These are phyloP conservation scores for Botrytis deweyae DNA, from an alignment of 2,329 filamentous ascomycete species.

Conservation along the genomic window DNA sequence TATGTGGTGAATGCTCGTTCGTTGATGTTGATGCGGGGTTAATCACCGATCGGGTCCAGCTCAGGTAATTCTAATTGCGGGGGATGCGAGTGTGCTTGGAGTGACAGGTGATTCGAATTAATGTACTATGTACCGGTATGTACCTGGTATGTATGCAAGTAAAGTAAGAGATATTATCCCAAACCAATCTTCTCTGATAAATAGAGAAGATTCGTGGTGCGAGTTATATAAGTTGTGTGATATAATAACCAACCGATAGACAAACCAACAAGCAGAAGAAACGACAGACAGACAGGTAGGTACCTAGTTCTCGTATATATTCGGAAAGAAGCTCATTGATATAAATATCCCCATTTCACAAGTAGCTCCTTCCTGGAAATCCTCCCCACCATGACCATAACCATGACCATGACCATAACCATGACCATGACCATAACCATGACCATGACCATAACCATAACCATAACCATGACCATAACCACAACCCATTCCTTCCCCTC, in stretches of 20 bases:
- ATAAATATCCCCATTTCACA: neutral
- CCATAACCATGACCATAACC: neutral
- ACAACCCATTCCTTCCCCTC: neutral
- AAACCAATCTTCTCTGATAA: neutral
- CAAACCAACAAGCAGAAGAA: neutral
- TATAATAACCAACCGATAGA: neutral
- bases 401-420: too few relatives aligned
- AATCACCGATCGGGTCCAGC: conserved; percentile 8
- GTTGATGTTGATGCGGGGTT: neutral
- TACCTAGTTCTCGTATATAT: neutral
- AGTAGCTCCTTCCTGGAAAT: neutral
- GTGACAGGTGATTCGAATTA: neutral
- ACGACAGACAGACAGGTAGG: neutral
- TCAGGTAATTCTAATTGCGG: neutral
- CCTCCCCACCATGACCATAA: neutral
- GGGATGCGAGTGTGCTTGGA: conserved; percentile 5
- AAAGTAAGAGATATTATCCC: neutral
- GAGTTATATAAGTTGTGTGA: neutral
- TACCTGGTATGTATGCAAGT: neutral
- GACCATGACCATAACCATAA: too few relatives aligned
- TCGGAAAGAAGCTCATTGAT: neutral
- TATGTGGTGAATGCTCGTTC: conserved; percentile 8
- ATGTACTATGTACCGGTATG: neutral
- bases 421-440: neutral
- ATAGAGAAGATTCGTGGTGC: neutral